phyloP scores from a whole-genome alignment of 2,329 filamentous ascomycete genomes.

The Fusarium odoratissimum region DNA sequence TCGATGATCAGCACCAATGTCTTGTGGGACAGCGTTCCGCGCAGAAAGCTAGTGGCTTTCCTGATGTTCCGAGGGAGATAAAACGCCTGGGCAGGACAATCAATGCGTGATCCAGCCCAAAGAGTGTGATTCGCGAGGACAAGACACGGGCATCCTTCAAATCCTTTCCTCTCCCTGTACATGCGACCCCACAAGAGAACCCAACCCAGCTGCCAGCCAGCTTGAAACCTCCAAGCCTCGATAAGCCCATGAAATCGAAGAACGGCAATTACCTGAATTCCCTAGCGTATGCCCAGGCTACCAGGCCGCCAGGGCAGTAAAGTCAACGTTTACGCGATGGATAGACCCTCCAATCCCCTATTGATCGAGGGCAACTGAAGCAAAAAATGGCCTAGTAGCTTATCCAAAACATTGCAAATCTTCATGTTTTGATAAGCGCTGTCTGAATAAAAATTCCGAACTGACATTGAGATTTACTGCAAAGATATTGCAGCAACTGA shows the following conservation, averaged over 20 bases:
- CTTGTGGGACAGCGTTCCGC: slow-evolving; percentile 10
- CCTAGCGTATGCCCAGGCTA: slow-evolving; percentile 12
- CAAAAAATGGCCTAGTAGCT: slow-evolving; percentile 2
- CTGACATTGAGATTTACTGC: neutral
- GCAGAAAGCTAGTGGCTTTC: neutral
- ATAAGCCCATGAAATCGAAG: slow-evolving; percentile 2
- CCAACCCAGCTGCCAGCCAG: neutral
- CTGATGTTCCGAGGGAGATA: slow-evolving; percentile 8
- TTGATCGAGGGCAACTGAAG: slow-evolving; percentile 5
- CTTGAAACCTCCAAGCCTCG: slow-evolving; percentile 14
- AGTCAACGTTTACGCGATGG: neutral
- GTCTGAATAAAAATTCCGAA: neutral
- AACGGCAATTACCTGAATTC: neutral
- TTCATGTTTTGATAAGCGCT: neutral
- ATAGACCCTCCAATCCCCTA: slow-evolving; percentile 6
- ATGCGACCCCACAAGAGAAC: slow-evolving; percentile 12
- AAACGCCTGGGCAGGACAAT: slow-evolving; percentile 19
- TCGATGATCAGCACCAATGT: slow-evolving; percentile 27
- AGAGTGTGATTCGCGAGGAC: slow-evolving; percentile 2
- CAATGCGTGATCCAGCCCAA: slow-evolving; percentile 18
- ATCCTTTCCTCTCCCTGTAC: neutral
- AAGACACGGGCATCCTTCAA: neutral
- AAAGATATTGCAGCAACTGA: neutral
- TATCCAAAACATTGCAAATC: neutral
- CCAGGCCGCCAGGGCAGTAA: neutral